These are phyloP conservation scores for Colletotrichum neosansevieriae DNA, from an alignment of 2,329 filamentous ascomycete species.

Conservation along the genomic window DNA sequence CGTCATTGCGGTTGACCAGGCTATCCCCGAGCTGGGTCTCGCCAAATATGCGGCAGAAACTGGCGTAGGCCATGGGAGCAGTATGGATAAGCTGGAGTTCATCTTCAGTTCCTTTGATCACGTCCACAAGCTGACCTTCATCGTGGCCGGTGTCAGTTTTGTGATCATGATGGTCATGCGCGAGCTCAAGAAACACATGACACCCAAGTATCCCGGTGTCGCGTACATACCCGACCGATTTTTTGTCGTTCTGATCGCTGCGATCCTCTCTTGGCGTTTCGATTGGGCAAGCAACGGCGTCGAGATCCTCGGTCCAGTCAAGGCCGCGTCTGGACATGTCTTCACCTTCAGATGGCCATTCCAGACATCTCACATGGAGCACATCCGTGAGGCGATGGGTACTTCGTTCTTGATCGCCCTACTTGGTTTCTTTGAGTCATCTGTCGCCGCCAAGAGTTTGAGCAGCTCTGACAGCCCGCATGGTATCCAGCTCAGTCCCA, in stretches of 20 bases:
- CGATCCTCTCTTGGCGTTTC: conserved; percentile 80
- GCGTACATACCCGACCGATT: conserved; percentile 95
- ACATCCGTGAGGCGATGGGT: conserved; percentile 87
- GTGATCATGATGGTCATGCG: conserved; percentile 89
- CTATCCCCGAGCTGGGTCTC: conserved; percentile 90
- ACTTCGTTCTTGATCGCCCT: conserved; percentile 94
- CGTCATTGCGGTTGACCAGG: conserved; percentile 94
- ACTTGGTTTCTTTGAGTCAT: conserved; percentile 98
- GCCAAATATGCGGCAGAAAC: conserved; percentile 71
- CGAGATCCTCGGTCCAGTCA: conserved; percentile 84
- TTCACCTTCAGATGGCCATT: conserved; percentile 93
- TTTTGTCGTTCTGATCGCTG: conserved; percentile 86
- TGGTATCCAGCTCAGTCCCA: conserved; percentile 86
- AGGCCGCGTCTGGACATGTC: conserved; percentile 75
- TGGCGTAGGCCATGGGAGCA: conserved; percentile 85
- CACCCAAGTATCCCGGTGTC: conserved; percentile 82
- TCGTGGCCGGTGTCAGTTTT: conserved; percentile 84
- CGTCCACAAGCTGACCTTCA: conserved; percentile 79
- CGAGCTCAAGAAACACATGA: conserved; percentile 83
- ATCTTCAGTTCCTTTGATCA: conserved; percentile 74
- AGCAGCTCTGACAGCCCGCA: conserved; percentile 78
- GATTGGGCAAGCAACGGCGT: conserved; percentile 85
- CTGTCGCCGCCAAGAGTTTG: conserved; percentile 92
- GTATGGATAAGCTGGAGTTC: conserved; percentile 86
- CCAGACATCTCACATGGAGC: conserved; percentile 77